phyloP scores from a whole-genome alignment of 345 rosid species.

The Rhizophora mangle region DNA sequence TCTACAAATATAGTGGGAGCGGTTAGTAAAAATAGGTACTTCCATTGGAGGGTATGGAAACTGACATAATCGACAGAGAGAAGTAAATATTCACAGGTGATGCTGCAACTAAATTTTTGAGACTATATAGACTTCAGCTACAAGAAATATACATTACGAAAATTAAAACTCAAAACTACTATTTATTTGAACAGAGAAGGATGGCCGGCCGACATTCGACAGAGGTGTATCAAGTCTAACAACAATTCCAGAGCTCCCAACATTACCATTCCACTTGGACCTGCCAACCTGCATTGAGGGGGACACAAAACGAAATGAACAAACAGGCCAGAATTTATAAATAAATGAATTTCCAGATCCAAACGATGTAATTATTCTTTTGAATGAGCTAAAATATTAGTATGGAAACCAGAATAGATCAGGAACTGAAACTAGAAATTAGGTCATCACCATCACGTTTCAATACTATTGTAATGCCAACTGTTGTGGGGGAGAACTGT shows the following conservation, averaged over 20 bases:
- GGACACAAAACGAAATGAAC: not conserved
- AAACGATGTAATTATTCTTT: no score
- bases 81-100: constrained; percentile 25
- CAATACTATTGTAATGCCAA: no score
- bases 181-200: constrained; percentile 73
- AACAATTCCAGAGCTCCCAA: constrained; percentile 33
- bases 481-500: no score
- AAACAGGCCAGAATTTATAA: no score
- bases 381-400: no score
- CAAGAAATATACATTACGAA: constrained; percentile 2
- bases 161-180: constrained; percentile 75
- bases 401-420: no score
- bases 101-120: not conserved
- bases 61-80: not conserved
- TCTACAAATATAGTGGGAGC: no score
- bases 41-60: no score
- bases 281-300: constrained; percentile 63
- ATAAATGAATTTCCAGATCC: no score
- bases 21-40: no score
- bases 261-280: constrained; percentile 84
- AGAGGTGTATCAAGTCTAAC: constrained; percentile 69
- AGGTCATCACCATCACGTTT: no score
- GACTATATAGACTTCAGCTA: constrained; percentile 39
- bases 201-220: constrained; percentile 56
- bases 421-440: no score